Evolutionary conservation across 1,284 basidiomycete species (phyloP), one percentile per base, ranked within the genome.

Genomic region (Chalciporus sp.): DNA sequence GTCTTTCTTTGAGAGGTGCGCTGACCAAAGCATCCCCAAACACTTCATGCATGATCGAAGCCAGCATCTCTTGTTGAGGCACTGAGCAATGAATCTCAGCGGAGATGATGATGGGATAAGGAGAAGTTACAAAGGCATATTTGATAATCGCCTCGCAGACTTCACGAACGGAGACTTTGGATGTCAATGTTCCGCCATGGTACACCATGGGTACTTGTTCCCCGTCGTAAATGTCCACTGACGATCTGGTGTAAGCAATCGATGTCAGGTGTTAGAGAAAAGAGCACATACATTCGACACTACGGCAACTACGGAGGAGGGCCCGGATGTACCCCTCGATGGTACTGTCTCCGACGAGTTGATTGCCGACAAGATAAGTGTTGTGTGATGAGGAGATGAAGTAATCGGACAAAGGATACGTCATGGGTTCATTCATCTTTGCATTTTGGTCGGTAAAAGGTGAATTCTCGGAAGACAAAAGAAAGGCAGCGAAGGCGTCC

Each of bases 251-350:
- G 17, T 58, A 26, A 56, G 26, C 23, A 16, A 54, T 37, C 47
- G 46, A 47, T 28, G 50, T 47, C 14, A 26, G 40, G 37, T 49
- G 12, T 12, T 39, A 33, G 12, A 27, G 41, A 28, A n/a, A 55
- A 16, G 40, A 28, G 35, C 42, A 81, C 90, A 63, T 62, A 94
- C 94, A 72, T 72, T 98, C 94, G 33, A 99, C 96, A 54, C 90
- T 93, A 17, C 96, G 83, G 62, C 95, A 98, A 28, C 94, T 89
- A 53, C 92, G 90, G 47, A 97, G 77, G 41, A 99, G 76, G 0
- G 95, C 95, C 0, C 96, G 83, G 57, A 98, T 94, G 68, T 98
- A 99, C 0, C 96, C 96, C 66, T 98, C 96, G 39, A 96, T 87
- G 0, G 96, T 98, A 58, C 92, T 95, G 51, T 90, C 88, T 3